These are phyloP conservation scores for Trametes cubensis DNA, from an alignment of 768 basidiomycete genomes.

Conservation along the genomic window DNA sequence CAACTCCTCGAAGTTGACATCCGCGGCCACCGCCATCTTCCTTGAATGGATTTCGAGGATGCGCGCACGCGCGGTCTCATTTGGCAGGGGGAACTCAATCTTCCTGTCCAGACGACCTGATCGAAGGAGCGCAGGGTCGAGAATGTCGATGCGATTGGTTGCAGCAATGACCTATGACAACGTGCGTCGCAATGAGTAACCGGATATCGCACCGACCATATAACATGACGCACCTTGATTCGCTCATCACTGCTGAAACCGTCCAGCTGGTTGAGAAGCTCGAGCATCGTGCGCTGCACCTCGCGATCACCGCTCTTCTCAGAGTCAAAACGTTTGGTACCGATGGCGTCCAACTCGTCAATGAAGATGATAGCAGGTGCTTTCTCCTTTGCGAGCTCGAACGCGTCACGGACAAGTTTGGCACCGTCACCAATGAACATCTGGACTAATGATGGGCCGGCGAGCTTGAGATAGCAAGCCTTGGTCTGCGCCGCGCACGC, in stretches of 20 bases:
- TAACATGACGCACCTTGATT: slow-evolving; percentile 75
- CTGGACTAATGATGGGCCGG: slow-evolving; percentile 96
- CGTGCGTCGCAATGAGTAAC: slow-evolving; percentile 5
- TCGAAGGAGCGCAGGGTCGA: slow-evolving; percentile 97
- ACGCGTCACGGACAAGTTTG: slow-evolving; percentile 97
- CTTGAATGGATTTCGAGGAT: slow-evolving; percentile 97
- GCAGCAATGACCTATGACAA: slow-evolving; percentile 87
- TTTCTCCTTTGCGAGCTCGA: slow-evolving; percentile 97
- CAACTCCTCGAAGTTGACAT: slow-evolving; percentile 96
- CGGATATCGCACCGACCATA: slow-evolving; percentile 5
- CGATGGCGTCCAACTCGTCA: slow-evolving; percentile 98
- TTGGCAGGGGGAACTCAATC: slow-evolving; percentile 97
- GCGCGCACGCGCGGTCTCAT: slow-evolving; percentile 92
- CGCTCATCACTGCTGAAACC: slow-evolving; percentile 96
- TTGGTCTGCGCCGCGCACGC: slow-evolving; percentile 98
- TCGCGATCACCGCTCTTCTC: slow-evolving; percentile 99
- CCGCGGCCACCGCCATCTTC: slow-evolving; percentile 86
- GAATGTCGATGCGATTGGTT: slow-evolving; percentile 97
- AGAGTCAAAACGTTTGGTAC: slow-evolving; percentile 97
- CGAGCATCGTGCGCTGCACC: slow-evolving; percentile 99
- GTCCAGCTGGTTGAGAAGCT: slow-evolving; percentile 96
- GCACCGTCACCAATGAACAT: slow-evolving; percentile 99
- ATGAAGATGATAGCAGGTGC: slow-evolving; percentile 99
- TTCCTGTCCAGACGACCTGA: slow-evolving; percentile 97
- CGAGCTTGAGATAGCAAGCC: slow-evolving; percentile 97